phyloP scores from a whole-genome alignment of 1,284 basidiomycete genomes.

The Leccinum cinnamomeum region DNA sequence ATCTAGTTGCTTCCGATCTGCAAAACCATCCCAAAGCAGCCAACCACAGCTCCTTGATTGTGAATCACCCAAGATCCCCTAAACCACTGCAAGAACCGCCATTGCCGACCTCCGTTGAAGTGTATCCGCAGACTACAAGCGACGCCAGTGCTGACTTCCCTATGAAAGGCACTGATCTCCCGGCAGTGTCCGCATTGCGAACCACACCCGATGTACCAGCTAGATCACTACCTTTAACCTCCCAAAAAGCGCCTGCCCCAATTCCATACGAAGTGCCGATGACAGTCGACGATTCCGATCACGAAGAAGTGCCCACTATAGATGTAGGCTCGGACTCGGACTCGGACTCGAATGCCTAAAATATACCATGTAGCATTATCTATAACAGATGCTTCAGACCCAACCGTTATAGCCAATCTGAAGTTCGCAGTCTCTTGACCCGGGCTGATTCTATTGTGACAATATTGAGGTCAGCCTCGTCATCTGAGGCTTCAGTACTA shows the following conservation, averaged over 20 bases:
- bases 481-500: slow-evolving; percentile 42
- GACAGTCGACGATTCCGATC: slow-evolving; percentile 40
- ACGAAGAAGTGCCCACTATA: slow-evolving; percentile 55
- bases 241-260: slow-evolving; percentile 11
- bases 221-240: not conserved
- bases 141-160: not conserved
- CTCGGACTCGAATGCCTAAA: slow-evolving; percentile 31
- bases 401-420: slow-evolving; percentile 3
- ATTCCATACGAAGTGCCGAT: slow-evolving; percentile 10
- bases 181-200: not conserved
- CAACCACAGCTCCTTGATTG: slow-evolving; percentile 2
- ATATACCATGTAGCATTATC: not conserved
- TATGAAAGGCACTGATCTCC: not conserved
- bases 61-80: slow-evolving; percentile 1
- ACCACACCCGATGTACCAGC: not conserved
- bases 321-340: slow-evolving; percentile 50
- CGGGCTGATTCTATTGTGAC: slow-evolving; percentile 15
- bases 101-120: not conserved
- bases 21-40: slow-evolving; percentile 1
- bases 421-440: slow-evolving; percentile 24
- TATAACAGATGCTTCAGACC: not conserved
- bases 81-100: slow-evolving; percentile 3
- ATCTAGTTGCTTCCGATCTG: not conserved
- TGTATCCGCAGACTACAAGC: slow-evolving; percentile 2
- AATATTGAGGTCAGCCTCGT: slow-evolving; percentile 35